Base-by-base conservation (phyloP, 306 rosid species). In the Castanospermum australe region DNA sequence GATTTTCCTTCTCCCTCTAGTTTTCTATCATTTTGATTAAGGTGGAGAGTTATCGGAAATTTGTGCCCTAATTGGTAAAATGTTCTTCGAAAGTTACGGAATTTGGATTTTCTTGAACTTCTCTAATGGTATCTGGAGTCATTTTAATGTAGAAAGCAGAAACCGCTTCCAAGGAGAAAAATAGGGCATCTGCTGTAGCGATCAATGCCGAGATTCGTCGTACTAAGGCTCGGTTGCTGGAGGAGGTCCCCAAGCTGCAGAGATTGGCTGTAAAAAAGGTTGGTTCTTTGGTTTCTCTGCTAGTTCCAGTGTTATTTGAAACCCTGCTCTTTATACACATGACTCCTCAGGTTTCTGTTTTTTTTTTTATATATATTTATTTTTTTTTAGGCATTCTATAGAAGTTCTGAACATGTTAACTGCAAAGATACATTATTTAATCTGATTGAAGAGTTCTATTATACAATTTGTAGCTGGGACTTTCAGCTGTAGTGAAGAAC, bases 181-280 rank as follows among this genome's bases (percentile, higher is more conserved):
- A 78, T 25, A 91, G 87, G 82, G 99, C 99, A 15, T 90, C 99
- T 39, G 90, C 89, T 6, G 99, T 93, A 71, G 97, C 98, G 14
- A 47, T 96, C 90, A 96, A 93, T 90, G 98, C 98, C 1, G 99
- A 96, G 92, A 88, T 96, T 89, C 99, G 99, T 81, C 94, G 98
- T 51, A 93, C 92, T 12, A 96, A 96, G 83, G 91, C 97, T 80
- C 82, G 97, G 50, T 88, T 96, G 85, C 82, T 90, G 24, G 99
- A 96, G 78, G 99, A 96, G 85, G 93, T 96, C 22, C 98, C 99
- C 65, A 96, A 96, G 78, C 82, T 96, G 93, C 98, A 93, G 92
- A 89, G 92, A 42, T 78, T 96, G 84, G 98, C 99, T 68, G 28
- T 93, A 2, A 93, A 96, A 82, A 93, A 92, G 97, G 99, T 93